Base-by-base conservation (phyloP, 176 grass and related monocot genomes). In the Oryza longistaminata region DNA sequence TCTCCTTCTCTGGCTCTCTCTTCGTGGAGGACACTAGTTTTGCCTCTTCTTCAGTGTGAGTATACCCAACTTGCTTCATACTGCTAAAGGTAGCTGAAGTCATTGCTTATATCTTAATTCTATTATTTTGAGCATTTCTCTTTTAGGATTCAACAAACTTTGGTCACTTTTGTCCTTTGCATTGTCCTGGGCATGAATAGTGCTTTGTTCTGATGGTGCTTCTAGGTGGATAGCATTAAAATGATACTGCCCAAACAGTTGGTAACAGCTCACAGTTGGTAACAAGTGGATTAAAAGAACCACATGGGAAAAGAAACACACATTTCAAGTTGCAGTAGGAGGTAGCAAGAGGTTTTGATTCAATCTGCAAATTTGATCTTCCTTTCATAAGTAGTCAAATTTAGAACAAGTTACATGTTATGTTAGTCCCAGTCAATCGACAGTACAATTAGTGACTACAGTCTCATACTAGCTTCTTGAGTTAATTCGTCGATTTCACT, bases 221-320 rank as follows among this genome's bases (percentile, higher is more conserved):
- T 12, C 43, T 34, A 78, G 82, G 19, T 68, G 72, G 44, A 77
- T 22, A 34, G 42, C 53, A 88, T n/a, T 83, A 31, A 65, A 5
- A 68, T 45, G 17, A 53, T 68, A 66, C 55, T 21, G 60, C 24
- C 68, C 70, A 37, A 84, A 58, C 55, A 73, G 66, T 55, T 39
- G 31, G 65, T 13, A 66, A 64, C 72, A 67, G 45, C 72, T 84
- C 44, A 19, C 1, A 52, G 44, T 76, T 66, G 45, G 29, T 39
- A 40, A 77, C 13, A n/a, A 27, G 22, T 42, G 58, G 61, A 68
- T 68, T 27, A 9, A 66, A 14, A 10, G 76, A 81, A 53, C 3
- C 43, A 52, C 27, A 22, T 22, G 19, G 68, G 46, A 39, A 21
- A 55, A 15, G n/a, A 19, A 67, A 65, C 29, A 50, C 0, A 21